These are phyloP conservation scores for Polychytrium aggregatum DNA, from an alignment of 192 early-diverging fungal species.

Conservation along the genomic window DNA sequence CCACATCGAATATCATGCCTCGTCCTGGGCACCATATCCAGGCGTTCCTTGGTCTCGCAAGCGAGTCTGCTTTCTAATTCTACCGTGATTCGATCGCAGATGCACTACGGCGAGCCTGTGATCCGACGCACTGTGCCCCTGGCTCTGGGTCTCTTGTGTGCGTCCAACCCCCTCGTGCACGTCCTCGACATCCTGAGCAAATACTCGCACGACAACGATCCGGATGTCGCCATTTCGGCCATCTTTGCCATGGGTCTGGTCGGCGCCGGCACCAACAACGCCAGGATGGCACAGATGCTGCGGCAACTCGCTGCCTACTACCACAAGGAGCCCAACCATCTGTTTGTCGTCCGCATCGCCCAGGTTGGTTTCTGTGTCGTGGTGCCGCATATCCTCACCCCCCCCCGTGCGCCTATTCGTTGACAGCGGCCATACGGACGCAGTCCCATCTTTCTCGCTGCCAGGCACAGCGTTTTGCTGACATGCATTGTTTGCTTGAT, in stretches of 20 bases:
- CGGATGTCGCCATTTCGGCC: constrained; percentile 86
- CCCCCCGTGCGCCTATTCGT: not conserved
- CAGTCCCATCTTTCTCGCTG: not conserved
- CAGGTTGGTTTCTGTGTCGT: constrained; percentile 35
- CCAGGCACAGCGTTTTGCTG: too few species aligned
- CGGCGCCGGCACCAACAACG: constrained; percentile 98
- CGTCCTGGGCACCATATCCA: too few species aligned
- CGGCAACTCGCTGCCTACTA: constrained; percentile 94
- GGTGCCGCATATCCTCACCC: not conserved
- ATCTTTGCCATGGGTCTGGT: constrained; percentile 99
- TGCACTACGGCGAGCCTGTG: constrained; percentile 97
- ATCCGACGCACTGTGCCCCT: constrained; percentile 91
- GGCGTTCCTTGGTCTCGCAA: too few species aligned
- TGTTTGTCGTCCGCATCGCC: constrained; percentile 77
- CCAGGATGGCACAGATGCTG: constrained; percentile 93
- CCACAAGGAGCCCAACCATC: constrained; percentile 80
- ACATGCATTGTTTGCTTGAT: too few species aligned
- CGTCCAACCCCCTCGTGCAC: constrained; percentile 86
- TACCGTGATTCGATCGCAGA: constrained; percentile 28
- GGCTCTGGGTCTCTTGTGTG: constrained; percentile 87
- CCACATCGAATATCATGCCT: too few species aligned
- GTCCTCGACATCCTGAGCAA: constrained; percentile 94
- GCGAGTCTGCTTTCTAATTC: not conserved
- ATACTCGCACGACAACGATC: constrained; percentile 97
- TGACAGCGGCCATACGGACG: not conserved